Evolutionary conservation across 1,284 basidiomycete species (phyloP).

Genomic region (Papiliotrema fonsecae): DNA sequence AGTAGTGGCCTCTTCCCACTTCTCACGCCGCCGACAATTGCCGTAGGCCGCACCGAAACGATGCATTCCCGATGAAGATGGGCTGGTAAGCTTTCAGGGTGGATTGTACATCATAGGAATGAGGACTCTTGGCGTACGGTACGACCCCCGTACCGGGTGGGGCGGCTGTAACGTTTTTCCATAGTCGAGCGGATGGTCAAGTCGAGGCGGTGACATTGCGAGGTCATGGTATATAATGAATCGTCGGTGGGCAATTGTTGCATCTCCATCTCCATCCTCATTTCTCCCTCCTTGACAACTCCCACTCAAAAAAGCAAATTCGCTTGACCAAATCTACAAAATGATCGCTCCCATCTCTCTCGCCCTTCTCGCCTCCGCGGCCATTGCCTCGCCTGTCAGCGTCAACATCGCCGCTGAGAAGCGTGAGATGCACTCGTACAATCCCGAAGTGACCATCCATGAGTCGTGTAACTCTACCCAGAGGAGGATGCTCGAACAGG

Average conservation of each 20-base stretch:
- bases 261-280: too few species aligned
- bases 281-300: too few species aligned
- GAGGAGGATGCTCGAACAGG: conserved; percentile 38
- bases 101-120: neutral
- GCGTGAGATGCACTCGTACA: conserved; percentile 27
- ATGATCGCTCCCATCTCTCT: conserved; percentile 19
- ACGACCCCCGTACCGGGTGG: neutral
- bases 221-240: neutral
- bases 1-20: too few species aligned
- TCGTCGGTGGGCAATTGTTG: too few species aligned
- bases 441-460: conserved; percentile 43
- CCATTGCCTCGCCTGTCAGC: conserved; percentile 18
- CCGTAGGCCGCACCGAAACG: too few species aligned
- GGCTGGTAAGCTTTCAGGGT: too few species aligned
- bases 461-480: conserved; percentile 47
- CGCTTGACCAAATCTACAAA: conserved; percentile 4
- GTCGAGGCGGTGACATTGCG: too few species aligned
- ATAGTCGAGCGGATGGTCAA: neutral
- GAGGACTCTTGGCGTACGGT: conserved; percentile 1
- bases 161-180: too few species aligned
- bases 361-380: conserved; percentile 13
- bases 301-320: neutral
- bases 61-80: too few species aligned
- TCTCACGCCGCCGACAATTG: too few species aligned
- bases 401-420: conserved; percentile 9